A percentile compares a stretch with the other conserved stretches of the same genome.
Evolutionary conservation across 129 eudicot genomes (phyloP).

Genomic region (Flaveria ramosissima): DNA sequence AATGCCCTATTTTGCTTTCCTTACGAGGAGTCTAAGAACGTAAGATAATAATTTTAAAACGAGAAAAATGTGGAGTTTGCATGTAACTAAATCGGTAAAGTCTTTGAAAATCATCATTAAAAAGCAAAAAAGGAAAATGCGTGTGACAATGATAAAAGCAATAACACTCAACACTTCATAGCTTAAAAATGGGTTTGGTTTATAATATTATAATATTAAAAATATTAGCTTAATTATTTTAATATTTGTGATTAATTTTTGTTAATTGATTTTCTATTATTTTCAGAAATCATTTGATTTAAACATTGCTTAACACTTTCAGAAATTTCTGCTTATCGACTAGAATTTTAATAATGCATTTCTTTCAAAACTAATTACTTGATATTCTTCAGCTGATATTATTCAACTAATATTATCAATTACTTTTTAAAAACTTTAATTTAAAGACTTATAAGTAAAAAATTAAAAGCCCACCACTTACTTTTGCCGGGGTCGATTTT

Average conservation of each 20-base stretch:
- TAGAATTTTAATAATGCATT: not conserved
- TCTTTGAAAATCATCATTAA: slow-evolving; percentile 5
- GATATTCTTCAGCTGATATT: too few species aligned
- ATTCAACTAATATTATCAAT: not conserved
- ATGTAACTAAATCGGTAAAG: slow-evolving; percentile 1
- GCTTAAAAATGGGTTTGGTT: not conserved
- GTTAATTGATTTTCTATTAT: not conserved
- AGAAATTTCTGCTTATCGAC: not conserved
- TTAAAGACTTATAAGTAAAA: not conserved
- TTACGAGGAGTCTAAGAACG: too few species aligned
- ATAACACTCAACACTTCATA: not conserved
- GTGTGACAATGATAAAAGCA: slow-evolving; percentile 1
- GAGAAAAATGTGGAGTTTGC: not conserved
- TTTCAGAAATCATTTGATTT: not conserved
- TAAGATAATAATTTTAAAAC: not conserved
- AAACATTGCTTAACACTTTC: not conserved
- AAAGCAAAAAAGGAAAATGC: not conserved
- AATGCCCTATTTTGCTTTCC: too few species aligned
- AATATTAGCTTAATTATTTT: not conserved
- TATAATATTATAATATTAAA: not conserved
- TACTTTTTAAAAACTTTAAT: not conserved
- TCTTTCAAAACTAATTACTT: too few species aligned
- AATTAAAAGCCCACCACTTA: not conserved
- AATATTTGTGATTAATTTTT: not conserved
- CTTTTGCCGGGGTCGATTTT: not conserved